Conservation (phyloP, 2,329 filamentous ascomycete species). For the Penicillium italicum region DNA sequence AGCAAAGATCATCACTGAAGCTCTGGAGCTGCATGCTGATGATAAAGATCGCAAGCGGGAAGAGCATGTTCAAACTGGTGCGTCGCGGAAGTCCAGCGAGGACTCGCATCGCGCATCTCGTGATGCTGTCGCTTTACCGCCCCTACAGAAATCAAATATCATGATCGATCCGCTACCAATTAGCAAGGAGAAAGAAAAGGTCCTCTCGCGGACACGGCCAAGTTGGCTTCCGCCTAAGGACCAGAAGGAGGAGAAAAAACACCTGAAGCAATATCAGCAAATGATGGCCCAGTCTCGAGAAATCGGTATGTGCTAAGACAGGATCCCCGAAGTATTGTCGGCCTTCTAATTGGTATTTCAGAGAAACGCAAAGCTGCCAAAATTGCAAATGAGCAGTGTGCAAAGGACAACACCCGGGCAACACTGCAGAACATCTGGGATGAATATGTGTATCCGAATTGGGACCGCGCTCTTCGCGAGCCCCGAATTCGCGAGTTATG, state of each 20-base stretch:
- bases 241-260: constrained; percentile 83
- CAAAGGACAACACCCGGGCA: constrained; percentile 51
- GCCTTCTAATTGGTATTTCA: constrained; percentile 12
- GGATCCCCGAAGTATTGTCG: not conserved
- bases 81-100: constrained; percentile 35
- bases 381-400: constrained; percentile 47
- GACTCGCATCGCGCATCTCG: constrained; percentile 39
- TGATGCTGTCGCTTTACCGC: constrained; percentile 52
- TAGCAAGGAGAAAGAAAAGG: constrained; percentile 64
- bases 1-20: constrained; percentile 57
- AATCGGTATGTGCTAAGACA: constrained; percentile 44
- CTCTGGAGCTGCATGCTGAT: constrained; percentile 57
- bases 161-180: constrained; percentile 65
- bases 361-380: constrained; percentile 51
- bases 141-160: constrained; percentile 59
- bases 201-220: constrained; percentile 63
- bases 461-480: constrained; percentile 54
- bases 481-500: constrained; percentile 58
- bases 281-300: constrained; percentile 63
- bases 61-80: constrained; percentile 47
- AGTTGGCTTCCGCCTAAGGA: constrained; percentile 67
- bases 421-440: constrained; percentile 60
- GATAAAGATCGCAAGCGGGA: constrained; percentile 46
- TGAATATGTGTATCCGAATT: constrained; percentile 58
- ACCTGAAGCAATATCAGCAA: constrained; percentile 68